Evolutionary conservation across 148 eudicot species (phyloP), one percentile per base, ranked within the genome.

Genomic region (Nyssa sinensis): DNA sequence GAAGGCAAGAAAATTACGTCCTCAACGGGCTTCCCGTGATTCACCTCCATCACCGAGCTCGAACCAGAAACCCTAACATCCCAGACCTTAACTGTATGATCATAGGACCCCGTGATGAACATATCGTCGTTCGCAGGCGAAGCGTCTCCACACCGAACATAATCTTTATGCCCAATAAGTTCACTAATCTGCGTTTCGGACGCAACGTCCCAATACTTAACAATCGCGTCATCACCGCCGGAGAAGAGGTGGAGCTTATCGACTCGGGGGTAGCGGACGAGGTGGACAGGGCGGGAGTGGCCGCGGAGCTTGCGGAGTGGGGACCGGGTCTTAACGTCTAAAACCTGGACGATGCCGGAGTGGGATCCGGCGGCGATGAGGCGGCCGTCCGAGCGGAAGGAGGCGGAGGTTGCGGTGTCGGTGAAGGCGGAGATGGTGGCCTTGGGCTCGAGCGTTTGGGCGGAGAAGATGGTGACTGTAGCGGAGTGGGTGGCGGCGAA

Each of bases 21-120:
- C 77, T 94, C 98, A 1, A 94, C 96, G 0, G 96, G 96, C 33
- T 85, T 92, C 65, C 88, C 98, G 23, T 94, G 98, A 72, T 89
- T 80, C n/a, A 94, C 44, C 12, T 77, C 77, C 90, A 92, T 78
- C 5, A 81, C 87, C 21, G 85, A 78, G 0, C 83, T 79, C 28
- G 72, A 33, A 53, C 65, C 73, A 3, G 82, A 62, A 44, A 74
- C 88, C 77, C 99, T 77, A 62, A 90, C 88, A 88, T 96, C 99
- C 99, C 99, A 93, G 75, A 96, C 83, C 85, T 75, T 85, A 72
- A 93, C 79, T 7, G 84, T 81, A 65, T 93, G 97, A 80, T 96
- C 99, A 73, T 96, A 96, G 5, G 90, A 85, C 0, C 99, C 97
- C 0, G 98, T 86, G 19, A 79, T 87, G 75, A 96, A 93, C 86